phyloP scores from a whole-genome alignment of 2,329 filamentous ascomycete species.

The Colletotrichum sp. region DNA sequence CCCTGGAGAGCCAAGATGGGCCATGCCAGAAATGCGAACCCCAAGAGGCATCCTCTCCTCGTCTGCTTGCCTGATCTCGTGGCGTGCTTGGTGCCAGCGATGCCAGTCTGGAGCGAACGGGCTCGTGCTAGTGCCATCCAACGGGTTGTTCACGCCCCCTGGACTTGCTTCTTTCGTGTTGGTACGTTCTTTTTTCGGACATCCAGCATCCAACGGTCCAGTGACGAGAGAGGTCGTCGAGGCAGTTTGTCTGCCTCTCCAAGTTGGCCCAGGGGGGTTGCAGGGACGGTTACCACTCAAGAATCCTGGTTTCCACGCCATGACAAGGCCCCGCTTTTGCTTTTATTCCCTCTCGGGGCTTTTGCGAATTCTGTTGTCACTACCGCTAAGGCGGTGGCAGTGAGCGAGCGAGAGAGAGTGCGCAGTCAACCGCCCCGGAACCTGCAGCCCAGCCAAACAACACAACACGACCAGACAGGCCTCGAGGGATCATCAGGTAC shows the following conservation, averaged over 20 bases:
- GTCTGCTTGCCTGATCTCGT: neutral
- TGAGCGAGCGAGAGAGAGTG: neutral
- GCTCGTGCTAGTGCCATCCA: neutral
- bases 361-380: slow-evolving; percentile 4
- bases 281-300: neutral
- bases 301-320: slow-evolving; percentile 8
- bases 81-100: neutral
- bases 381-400: neutral
- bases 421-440: neutral
- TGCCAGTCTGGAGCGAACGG: neutral
- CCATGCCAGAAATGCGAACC: neutral
- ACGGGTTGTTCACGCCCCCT: slow-evolving; percentile 2
- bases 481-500: neutral
- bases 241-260: neutral
- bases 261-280: neutral
- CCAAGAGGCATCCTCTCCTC: neutral
- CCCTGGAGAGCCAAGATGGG: neutral
- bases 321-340: neutral
- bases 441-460: neutral
- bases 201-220: slow-evolving; percentile 1
- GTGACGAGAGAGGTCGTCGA: neutral
- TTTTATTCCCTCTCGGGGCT: slow-evolving; percentile 17
- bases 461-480: neutral
- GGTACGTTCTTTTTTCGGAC: slow-evolving; percentile 1
- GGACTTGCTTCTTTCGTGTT: slow-evolving; percentile 5